A percentile compares a stretch with the other conserved stretches of the same genome.
Conservation (phyloP, 202 grass and related monocot genomes). For the Dendrocalamus latiflorus region DNA sequence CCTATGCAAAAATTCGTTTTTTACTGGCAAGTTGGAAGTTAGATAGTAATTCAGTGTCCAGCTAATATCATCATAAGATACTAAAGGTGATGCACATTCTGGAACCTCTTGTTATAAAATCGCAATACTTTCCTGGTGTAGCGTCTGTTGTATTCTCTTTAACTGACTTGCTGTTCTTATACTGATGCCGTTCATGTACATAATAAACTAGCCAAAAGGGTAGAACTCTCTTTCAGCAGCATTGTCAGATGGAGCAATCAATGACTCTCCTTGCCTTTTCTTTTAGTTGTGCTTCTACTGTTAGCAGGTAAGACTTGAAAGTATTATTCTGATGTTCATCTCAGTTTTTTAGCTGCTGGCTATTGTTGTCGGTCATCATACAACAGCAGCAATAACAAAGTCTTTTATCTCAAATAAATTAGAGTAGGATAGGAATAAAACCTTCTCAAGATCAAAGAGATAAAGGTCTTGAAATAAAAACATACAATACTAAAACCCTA, state of each 20-base stretch:
- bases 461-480: too few species aligned
- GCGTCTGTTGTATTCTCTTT: slow-evolving; percentile 24
- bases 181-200: slow-evolving; percentile 40
- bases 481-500: too few species aligned
- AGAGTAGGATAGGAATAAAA: too few species aligned
- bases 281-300: not conserved
- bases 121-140: slow-evolving; percentile 6
- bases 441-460: too few species aligned
- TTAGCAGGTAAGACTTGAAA: not conserved
- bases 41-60: slow-evolving; percentile 34
- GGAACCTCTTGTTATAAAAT: slow-evolving; percentile 8
- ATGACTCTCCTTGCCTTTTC: not conserved
- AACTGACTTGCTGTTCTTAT: slow-evolving; percentile 22
- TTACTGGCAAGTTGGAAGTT: slow-evolving; percentile 34
- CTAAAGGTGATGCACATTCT: slow-evolving; percentile 31
- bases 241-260: not conserved
- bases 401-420: too few species aligned
- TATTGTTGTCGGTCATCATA: too few species aligned
- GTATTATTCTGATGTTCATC: not conserved
- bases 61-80: slow-evolving; percentile 39
- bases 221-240: not conserved
- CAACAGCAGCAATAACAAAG: too few species aligned
- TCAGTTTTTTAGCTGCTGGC: too few species aligned
- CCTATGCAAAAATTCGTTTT: slow-evolving; percentile 18
- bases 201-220: slow-evolving; percentile 28